Percentiles rank a stretch among this genome's conserved stretches.
These are phyloP conservation scores for Bifiguratus adelaidae DNA, from an alignment of 192 early-diverging fungal species.

Conservation along the genomic window DNA sequence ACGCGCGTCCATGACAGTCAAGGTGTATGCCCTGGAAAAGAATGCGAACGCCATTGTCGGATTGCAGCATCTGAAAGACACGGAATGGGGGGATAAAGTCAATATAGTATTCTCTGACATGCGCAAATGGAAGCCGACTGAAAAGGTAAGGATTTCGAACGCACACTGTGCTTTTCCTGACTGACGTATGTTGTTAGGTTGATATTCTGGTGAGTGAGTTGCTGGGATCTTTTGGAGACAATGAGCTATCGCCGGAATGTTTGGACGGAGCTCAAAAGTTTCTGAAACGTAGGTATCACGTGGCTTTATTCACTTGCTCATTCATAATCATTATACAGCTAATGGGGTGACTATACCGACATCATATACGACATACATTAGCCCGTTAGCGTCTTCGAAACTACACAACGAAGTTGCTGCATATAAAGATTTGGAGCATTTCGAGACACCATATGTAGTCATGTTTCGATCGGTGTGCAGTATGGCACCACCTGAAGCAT, in stretches of 20 bases:
- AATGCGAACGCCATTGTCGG: conserved; percentile 79
- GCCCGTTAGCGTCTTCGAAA: conserved; percentile 81
- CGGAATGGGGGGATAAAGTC: conserved; percentile 73
- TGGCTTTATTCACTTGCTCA: not conserved
- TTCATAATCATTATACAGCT: conserved; percentile 13
- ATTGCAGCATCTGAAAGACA: conserved; percentile 61
- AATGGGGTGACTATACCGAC: conserved; percentile 88
- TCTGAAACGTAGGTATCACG: conserved; percentile 11
- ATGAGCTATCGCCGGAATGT: conserved; percentile 99
- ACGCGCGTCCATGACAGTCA: conserved; percentile 41
- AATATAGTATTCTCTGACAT: conserved; percentile 84
- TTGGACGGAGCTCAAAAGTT: conserved; percentile 83
- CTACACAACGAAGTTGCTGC: conserved; percentile 65
- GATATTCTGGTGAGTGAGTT: conserved; percentile 96
- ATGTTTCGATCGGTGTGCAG: conserved; percentile 73
- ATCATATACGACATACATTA: conserved; percentile 71
- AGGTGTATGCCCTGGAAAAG: conserved; percentile 88
- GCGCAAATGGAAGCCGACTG: conserved; percentile 66
- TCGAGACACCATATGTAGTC: conserved; percentile 97
- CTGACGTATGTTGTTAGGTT: conserved; percentile 22
- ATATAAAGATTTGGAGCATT: conserved; percentile 49
- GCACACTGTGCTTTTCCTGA: too few relatives aligned
- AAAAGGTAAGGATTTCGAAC: conserved; percentile 29
- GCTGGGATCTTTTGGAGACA: conserved; percentile 97
- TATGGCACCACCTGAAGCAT: conserved; percentile 52